phyloP scores from a whole-genome alignment of 495 filamentous ascomycete genomes.

The Penicillium crystallinum region DNA sequence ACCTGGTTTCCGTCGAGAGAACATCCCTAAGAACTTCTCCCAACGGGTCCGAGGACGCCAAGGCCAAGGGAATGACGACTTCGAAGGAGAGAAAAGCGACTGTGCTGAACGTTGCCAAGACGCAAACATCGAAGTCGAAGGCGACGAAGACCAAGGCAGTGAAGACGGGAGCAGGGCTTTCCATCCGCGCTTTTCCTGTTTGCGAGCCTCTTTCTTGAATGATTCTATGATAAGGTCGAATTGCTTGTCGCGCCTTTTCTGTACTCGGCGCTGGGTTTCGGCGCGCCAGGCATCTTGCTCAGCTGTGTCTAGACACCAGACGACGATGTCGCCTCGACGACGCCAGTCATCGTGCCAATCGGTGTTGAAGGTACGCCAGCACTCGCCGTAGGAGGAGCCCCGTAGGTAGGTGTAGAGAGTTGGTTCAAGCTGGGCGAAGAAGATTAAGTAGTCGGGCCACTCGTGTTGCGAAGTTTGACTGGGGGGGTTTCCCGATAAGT shows the following conservation, averaged over 20 bases:
- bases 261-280: slow-evolving; percentile 15
- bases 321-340: slow-evolving; percentile 76
- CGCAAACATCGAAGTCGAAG: slow-evolving; percentile 3
- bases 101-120: slow-evolving; percentile 9
- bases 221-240: slow-evolving; percentile 34
- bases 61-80: slow-evolving; percentile 18
- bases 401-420: slow-evolving; percentile 44
- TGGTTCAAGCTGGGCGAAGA: slow-evolving; percentile 58
- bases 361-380: slow-evolving; percentile 73
- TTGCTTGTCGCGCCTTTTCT: slow-evolving; percentile 30
- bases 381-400: slow-evolving; percentile 57
- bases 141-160: neutral
- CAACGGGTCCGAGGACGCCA: slow-evolving; percentile 18
- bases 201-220: slow-evolving; percentile 21
- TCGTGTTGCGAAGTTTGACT: slow-evolving; percentile 16
- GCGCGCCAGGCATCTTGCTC: slow-evolving; percentile 35
- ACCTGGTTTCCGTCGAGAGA: neutral
- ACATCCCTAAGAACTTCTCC: slow-evolving; percentile 6
- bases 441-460: slow-evolving; percentile 61
- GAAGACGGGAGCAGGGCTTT: slow-evolving; percentile 1
- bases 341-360: slow-evolving; percentile 85
- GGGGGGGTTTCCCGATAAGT: neutral
- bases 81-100: slow-evolving; percentile 4
- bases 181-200: slow-evolving; percentile 20
- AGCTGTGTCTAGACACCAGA: slow-evolving; percentile 57